A percentile compares a stretch with the other conserved stretches of the same genome.
Conservation (phyloP, 2,329 filamentous ascomycete genomes). For the Fusarium brachygibbosum region DNA sequence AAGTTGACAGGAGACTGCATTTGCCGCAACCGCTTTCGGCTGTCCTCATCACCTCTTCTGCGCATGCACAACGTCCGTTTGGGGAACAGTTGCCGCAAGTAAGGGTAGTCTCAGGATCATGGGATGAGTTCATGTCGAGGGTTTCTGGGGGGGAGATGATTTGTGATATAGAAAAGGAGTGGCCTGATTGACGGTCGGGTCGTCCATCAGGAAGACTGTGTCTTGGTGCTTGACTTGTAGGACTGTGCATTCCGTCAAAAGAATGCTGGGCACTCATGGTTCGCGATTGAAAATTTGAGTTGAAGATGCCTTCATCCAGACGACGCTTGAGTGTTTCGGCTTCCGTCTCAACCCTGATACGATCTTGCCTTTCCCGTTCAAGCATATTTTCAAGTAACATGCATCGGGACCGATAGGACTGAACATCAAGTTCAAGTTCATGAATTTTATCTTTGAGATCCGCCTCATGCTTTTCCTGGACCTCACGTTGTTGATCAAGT, state of each 20-base stretch:
- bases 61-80: slow-evolving; percentile 68
- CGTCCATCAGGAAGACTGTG: slow-evolving; percentile 49
- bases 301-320: slow-evolving; percentile 49
- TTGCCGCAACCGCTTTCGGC: slow-evolving; percentile 72
- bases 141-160: slow-evolving; percentile 68
- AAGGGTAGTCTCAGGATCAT: slow-evolving; percentile 53
- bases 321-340: slow-evolving; percentile 54
- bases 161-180: slow-evolving; percentile 68
- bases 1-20: slow-evolving; percentile 73
- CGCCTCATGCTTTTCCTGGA: slow-evolving; percentile 68
- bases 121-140: slow-evolving; percentile 50
- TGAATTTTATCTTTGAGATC: slow-evolving; percentile 70
- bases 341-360: slow-evolving; percentile 60
- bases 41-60: slow-evolving; percentile 69
- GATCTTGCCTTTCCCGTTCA: slow-evolving; percentile 67
- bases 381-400: slow-evolving; percentile 74
- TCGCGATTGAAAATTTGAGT: slow-evolving; percentile 46
- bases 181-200: slow-evolving; percentile 51
- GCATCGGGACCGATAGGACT: slow-evolving; percentile 74
- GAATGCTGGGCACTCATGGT: slow-evolving; percentile 49
- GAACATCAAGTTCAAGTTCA: slow-evolving; percentile 73
- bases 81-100: slow-evolving; percentile 70
- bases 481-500: slow-evolving; percentile 71
- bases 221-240: slow-evolving; percentile 46
- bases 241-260: slow-evolving; percentile 49